phyloP scores from a whole-genome alignment of 495 filamentous ascomycete species.

The Penicillium parvum region DNA sequence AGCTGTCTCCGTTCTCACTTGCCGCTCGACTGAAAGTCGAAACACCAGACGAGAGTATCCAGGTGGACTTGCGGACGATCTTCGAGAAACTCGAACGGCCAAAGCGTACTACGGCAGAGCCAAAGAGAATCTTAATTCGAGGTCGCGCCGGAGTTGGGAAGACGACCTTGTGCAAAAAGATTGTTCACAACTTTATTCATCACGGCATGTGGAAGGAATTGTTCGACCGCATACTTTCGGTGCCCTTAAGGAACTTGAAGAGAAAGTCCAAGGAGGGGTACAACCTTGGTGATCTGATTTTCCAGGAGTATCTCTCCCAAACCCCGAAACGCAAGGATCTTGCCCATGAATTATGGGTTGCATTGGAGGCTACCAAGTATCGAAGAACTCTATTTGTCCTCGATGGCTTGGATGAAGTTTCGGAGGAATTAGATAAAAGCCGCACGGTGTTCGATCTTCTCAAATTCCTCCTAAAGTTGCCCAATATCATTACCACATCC shows the following conservation, averaged over 20 bases:
- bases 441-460: conserved; percentile 16
- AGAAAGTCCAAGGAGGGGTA: not conserved
- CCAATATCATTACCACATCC: conserved; percentile 20
- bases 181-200: conserved; percentile 19
- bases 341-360: not conserved
- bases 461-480: conserved; percentile 28
- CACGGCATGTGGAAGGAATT: conserved; percentile 15
- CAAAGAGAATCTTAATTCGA: conserved; percentile 36
- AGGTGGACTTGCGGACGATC: not conserved
- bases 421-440: conserved; percentile 21
- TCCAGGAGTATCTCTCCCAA: conserved; percentile 22
- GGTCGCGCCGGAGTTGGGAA: conserved; percentile 42
- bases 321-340: not conserved
- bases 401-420: conserved; percentile 42
- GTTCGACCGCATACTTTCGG: conserved; percentile 37
- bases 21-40: not conserved
- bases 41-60: not conserved
- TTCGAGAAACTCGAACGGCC: not conserved
- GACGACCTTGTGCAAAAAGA: conserved; percentile 46
- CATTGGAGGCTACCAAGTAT: not conserved
- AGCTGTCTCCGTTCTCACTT: not conserved
- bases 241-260: conserved; percentile 29
- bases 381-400: conserved; percentile 30
- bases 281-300: conserved; percentile 20
- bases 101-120: too few relatives aligned